These are phyloP conservation scores for Colletotrichum filicis DNA, from an alignment of 2,329 filamentous ascomycete genomes.

Conservation along the genomic window DNA sequence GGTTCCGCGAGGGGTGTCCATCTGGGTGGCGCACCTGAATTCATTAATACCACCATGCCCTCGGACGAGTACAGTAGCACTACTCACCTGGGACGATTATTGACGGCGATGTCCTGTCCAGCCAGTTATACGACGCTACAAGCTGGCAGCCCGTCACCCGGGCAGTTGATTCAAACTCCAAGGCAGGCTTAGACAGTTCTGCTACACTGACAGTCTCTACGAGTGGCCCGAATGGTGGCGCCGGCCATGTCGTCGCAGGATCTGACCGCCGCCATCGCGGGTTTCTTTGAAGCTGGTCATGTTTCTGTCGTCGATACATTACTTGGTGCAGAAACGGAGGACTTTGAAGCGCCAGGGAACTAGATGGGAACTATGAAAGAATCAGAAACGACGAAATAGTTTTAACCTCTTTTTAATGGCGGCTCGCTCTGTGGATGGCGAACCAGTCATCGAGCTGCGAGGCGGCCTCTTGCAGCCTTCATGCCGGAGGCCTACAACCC, in stretches of 20 bases:
- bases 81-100: slow-evolving; percentile 48
- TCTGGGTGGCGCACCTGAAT: slow-evolving; percentile 57
- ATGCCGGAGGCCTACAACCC: slow-evolving; percentile 26
- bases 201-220: slow-evolving; percentile 1
- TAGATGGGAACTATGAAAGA: background rate
- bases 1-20: slow-evolving; percentile 57
- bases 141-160: slow-evolving; percentile 28
- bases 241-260: background rate
- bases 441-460: background rate
- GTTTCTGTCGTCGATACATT: background rate
- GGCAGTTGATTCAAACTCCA: background rate
- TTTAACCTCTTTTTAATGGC: background rate
- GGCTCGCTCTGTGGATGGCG: background rate
- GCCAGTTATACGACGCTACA: slow-evolving; percentile 52
- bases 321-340: background rate
- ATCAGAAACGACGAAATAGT: no score
- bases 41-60: background rate
- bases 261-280: background rate
- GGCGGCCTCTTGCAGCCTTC: background rate
- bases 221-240: slow-evolving; percentile 22
- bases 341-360: background rate
- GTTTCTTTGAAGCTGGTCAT: background rate
- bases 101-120: slow-evolving; percentile 39
- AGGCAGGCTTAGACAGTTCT: background rate
- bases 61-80: background rate